Evolutionary conservation across 2,329 filamentous ascomycete genomes (phyloP), one percentile per base, ranked within the genome.

Genomic region (Cladosporium sp.): DNA sequence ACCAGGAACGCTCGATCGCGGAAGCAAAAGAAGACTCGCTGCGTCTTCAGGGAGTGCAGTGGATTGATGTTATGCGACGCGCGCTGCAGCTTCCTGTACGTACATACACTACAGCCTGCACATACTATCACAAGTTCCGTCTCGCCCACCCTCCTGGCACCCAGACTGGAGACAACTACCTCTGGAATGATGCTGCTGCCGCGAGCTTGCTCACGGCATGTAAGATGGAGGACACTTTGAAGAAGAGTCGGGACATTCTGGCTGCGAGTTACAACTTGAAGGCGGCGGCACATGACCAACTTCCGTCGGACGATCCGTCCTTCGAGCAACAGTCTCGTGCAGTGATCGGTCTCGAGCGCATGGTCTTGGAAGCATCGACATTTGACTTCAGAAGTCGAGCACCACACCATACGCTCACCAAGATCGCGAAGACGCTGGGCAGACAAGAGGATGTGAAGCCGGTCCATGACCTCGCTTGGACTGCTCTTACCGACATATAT

Each of bases 221-320:
- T 83, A 99, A 99, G 81, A 93, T 96, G 54, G 95, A 99, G 78
- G 95, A 99, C 77, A 99, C 95, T 0, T 86, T 97, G 70, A 99
- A 99, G 80, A 98, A 98, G 81, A 96, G 92, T 3, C 88, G 87
- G 65, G 95, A 99, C 69, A 96, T 99, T 67, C 83, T 98, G 18
- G 96, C 92, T 66, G 93, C 93, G 0, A 90, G 92, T 26, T 92
- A 94, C 79, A 97, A 97, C 74, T 81, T 96, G 43, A 95, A 93
- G 79, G 86, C 83, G 79, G 75, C 86, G 73, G 66, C 89, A 79
- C 76, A 91, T 78, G 84, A 92, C 78, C 78, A 90, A 77, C 76
- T 89, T 43, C 90, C 90, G 21, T 86, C 91, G 3, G 94, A 98
- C 77, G 93, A 97, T 78, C 89, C 90, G 76, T 82, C 90, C 28